Percentiles rank a stretch among this genome's conserved stretches.
phyloP scores from a whole-genome alignment of 257 asterid species.

The Petunia axillaris region DNA sequence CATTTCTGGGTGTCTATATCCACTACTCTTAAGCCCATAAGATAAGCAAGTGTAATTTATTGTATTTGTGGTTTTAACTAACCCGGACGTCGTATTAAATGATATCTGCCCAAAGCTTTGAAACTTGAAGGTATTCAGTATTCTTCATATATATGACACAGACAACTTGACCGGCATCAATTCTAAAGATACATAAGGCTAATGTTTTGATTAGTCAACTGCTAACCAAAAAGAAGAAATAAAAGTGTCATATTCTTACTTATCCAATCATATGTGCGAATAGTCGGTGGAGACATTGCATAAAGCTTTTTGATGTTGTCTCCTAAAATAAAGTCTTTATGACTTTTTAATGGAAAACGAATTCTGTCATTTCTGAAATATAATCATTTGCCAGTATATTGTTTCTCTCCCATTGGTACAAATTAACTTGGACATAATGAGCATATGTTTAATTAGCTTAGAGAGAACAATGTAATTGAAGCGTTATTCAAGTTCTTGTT shows the following conservation, averaged over 20 bases:
- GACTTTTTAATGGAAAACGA: conserved; percentile 7
- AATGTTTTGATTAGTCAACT: neutral
- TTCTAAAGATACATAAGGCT: neutral
- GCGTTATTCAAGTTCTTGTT: neutral
- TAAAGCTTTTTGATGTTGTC: neutral
- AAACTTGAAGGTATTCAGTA: conserved; percentile 8
- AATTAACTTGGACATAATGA: neutral
- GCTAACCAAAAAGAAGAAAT: neutral
- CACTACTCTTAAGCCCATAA: neutral
- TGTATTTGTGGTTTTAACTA: neutral
- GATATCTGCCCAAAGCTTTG: neutral
- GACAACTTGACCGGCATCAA: conserved; percentile 7
- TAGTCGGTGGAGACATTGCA: conserved; percentile 7
- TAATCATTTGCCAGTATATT: neutral
- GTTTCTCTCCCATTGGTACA: neutral
- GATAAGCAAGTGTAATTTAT: neutral
- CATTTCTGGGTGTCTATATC: neutral
- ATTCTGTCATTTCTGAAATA: neutral
- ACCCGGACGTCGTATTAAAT: neutral
- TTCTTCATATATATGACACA: neutral
- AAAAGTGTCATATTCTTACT: neutral
- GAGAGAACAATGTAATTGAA: conserved; percentile 5
- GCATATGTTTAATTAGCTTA: neutral
- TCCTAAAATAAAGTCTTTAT: neutral
- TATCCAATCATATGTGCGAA: neutral